phyloP scores from a whole-genome alignment of 163 green algal species.

The Picocystis sp. region DNA sequence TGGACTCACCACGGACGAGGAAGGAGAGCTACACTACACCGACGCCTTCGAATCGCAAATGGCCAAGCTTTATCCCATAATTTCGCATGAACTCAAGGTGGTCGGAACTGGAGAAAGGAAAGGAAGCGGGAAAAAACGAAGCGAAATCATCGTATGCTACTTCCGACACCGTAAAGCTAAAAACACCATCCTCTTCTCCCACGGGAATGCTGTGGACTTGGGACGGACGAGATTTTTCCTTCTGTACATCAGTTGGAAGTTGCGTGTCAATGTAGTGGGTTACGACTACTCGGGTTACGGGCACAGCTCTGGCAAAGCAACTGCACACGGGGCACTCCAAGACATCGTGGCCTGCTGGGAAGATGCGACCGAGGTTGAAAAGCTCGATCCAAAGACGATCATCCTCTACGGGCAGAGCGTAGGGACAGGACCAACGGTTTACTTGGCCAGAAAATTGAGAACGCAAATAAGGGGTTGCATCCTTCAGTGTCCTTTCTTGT shows the following conservation, averaged over 20 bases:
- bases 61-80: too few species aligned
- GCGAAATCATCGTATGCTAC: too few species aligned
- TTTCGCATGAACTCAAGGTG: too few species aligned
- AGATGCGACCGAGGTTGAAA: slow-evolving; percentile 8
- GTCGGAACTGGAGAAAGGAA: too few species aligned
- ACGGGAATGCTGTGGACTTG: slow-evolving; percentile 73
- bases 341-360: slow-evolving; percentile 38
- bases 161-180: background rate
- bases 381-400: slow-evolving; percentile 24
- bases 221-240: slow-evolving; percentile 32
- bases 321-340: slow-evolving; percentile 29
- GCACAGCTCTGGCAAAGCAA: slow-evolving; percentile 33
- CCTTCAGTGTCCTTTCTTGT: slow-evolving; percentile 25
- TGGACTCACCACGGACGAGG: too few species aligned
- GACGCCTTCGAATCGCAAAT: too few species aligned
- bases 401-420: slow-evolving; percentile 67
- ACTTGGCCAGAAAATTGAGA: too few species aligned
- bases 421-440: slow-evolving; percentile 43
- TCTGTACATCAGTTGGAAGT: background rate
- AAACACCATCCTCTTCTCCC: slow-evolving; percentile 51
- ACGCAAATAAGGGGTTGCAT: too few species aligned
- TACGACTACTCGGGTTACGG: slow-evolving; percentile 55
- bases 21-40: too few species aligned
- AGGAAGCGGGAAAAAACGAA: too few species aligned
- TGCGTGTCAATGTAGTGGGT: slow-evolving; percentile 17